Conservation (phyloP, 345 rosid species). For the Pseudoturritis turrita region DNA sequence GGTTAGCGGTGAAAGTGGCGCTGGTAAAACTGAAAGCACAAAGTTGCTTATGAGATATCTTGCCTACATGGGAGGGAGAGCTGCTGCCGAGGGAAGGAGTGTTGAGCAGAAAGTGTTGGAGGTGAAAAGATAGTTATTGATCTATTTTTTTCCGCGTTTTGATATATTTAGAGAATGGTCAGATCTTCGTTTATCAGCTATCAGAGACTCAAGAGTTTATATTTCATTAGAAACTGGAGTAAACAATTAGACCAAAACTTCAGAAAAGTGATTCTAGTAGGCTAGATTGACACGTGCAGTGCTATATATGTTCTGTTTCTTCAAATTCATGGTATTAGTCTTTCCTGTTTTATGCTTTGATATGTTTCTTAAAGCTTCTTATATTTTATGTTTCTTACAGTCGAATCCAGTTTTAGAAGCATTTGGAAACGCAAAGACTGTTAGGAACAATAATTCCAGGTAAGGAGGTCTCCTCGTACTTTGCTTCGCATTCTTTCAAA, state of each 20-base stretch:
- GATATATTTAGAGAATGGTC: background rate
- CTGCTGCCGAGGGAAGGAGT: constrained; percentile 84
- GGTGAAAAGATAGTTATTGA: constrained; percentile 40
- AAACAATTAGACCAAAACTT: background rate
- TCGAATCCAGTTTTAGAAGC: constrained; percentile 99
- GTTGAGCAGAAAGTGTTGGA: constrained; percentile 99
- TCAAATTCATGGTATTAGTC: background rate
- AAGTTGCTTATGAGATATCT: constrained; percentile 96
- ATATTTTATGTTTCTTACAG: constrained; percentile 43
- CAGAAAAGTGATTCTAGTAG: background rate
- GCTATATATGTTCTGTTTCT: background rate
- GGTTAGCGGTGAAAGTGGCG: constrained; percentile 99
- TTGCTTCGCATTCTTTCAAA: background rate
- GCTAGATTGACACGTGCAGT: background rate
- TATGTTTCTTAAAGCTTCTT: background rate
- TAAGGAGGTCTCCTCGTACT: constrained; percentile 26
- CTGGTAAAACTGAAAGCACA: constrained; percentile 99
- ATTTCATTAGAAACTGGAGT: background rate
- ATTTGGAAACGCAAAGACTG: constrained; percentile 99
- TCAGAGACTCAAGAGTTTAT: background rate
- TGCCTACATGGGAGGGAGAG: constrained; percentile 99
- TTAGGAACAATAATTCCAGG: constrained; percentile 98
- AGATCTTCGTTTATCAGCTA: background rate
- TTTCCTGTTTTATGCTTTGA: background rate
- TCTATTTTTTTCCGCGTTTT: background rate